phyloP scores from a whole-genome alignment of 2,329 filamentous ascomycete genomes.

The Microdochium nivale region DNA sequence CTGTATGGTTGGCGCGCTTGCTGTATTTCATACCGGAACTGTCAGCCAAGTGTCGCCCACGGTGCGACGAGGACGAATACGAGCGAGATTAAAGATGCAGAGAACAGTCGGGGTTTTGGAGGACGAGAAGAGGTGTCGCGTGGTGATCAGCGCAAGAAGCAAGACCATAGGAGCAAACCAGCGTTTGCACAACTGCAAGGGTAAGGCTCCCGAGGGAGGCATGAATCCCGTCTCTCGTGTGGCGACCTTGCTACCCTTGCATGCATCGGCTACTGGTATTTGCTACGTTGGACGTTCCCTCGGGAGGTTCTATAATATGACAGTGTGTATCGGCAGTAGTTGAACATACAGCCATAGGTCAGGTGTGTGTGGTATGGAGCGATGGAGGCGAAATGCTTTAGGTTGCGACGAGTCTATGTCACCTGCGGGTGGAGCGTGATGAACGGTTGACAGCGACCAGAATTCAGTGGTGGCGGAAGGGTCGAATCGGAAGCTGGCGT shows the following conservation, averaged over 20 bases:
- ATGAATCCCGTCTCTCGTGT: no score
- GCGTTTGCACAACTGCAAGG: no score
- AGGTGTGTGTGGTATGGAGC: background rate
- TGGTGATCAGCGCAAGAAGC: no score
- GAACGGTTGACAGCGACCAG: background rate
- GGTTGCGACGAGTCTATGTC: background rate
- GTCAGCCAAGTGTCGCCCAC: background rate
- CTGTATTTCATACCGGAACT: conserved; percentile 7
- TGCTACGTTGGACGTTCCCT: background rate
- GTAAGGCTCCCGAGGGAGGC: no score
- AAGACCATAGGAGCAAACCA: no score
- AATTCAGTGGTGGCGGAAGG: background rate
- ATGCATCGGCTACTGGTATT: no score
- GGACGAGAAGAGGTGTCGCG: background rate
- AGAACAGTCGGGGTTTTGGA: background rate
- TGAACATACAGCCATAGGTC: conserved; percentile 8
- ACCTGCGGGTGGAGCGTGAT: background rate
- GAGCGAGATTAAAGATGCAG: background rate
- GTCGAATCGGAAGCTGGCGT: background rate
- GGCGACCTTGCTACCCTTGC: no score
- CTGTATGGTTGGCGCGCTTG: conserved; percentile 30
- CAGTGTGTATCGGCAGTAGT: background rate
- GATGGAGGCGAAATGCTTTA: background rate
- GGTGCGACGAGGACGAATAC: background rate
- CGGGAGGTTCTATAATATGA: background rate